phyloP scores from a whole-genome alignment of 139 green algal species.

The Coelastrella sp. region DNA sequence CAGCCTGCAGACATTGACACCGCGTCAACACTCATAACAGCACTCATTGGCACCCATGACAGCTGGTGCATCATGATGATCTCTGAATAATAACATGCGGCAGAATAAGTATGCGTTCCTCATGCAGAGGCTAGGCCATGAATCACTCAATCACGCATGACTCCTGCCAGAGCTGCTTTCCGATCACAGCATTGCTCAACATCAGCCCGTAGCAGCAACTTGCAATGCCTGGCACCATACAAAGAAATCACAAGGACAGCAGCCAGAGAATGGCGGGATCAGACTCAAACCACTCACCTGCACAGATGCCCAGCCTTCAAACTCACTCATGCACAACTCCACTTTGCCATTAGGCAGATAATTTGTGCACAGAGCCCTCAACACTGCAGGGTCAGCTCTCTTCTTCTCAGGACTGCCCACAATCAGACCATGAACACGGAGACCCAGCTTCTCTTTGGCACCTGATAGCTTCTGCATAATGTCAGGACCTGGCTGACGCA shows the following conservation, averaged over 20 bases:
- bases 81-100: too few relatives aligned
- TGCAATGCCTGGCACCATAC: too few relatives aligned
- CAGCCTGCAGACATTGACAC: slow-evolving; percentile 40
- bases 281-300: slow-evolving; percentile 50
- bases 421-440: slow-evolving; percentile 89
- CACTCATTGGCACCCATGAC: not conserved
- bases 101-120: too few relatives aligned
- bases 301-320: slow-evolving; percentile 80
- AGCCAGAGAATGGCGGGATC: not conserved
- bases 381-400: slow-evolving; percentile 85
- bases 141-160: too few relatives aligned
- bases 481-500: slow-evolving; percentile 81
- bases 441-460: slow-evolving; percentile 81
- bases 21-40: too few relatives aligned
- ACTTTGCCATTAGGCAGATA: slow-evolving; percentile 80
- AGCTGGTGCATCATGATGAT: not conserved
- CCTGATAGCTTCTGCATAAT: slow-evolving; percentile 88
- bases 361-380: slow-evolving; percentile 80
- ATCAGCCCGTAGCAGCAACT: too few relatives aligned
- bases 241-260: too few relatives aligned
- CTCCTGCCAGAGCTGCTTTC: too few relatives aligned
- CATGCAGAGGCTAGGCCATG: too few relatives aligned
- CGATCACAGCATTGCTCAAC: too few relatives aligned
- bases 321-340: slow-evolving; percentile 74
- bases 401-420: slow-evolving; percentile 84